phyloP scores from a whole-genome alignment of 768 basidiomycete species.

The Boletus sp. region DNA sequence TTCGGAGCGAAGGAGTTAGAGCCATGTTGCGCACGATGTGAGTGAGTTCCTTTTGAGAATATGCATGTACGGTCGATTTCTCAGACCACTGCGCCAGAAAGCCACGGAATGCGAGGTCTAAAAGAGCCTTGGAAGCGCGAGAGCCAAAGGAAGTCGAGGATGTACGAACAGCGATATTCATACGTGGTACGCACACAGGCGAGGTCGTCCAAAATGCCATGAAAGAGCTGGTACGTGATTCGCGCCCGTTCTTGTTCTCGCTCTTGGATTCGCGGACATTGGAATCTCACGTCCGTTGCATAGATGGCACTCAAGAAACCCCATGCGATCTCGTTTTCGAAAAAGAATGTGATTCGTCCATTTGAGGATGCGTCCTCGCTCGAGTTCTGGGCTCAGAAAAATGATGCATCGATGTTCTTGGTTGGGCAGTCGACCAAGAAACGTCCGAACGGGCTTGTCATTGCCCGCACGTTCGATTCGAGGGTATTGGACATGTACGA shows the following conservation, averaged over 20 bases:
- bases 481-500: slow-evolving; percentile 94
- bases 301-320: slow-evolving; percentile 96
- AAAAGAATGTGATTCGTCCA: slow-evolving; percentile 88
- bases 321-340: slow-evolving; percentile 86
- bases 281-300: no score
- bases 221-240: slow-evolving; percentile 75
- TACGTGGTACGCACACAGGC: slow-evolving; percentile 83
- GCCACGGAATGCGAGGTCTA: slow-evolving; percentile 94
- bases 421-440: slow-evolving; percentile 94
- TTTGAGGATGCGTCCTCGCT: slow-evolving; percentile 82
- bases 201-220: slow-evolving; percentile 78
- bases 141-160: slow-evolving; percentile 91
- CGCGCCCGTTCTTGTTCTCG: no score
- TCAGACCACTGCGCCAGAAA: slow-evolving; percentile 47
- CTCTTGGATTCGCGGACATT: no score
- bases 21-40: slow-evolving; percentile 33
- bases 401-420: slow-evolving; percentile 90
- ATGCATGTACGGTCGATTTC: background rate
- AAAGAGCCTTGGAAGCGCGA: slow-evolving; percentile 82
- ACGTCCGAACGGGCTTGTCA: slow-evolving; percentile 80
- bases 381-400: slow-evolving; percentile 92
- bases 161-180: slow-evolving; percentile 84
- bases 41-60: slow-evolving; percentile 1
- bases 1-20: no score
- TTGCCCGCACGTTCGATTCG: slow-evolving; percentile 85